These are phyloP conservation scores for Dendrobium nobile DNA, from an alignment of 106 monocot species.

Conservation along the genomic window DNA sequence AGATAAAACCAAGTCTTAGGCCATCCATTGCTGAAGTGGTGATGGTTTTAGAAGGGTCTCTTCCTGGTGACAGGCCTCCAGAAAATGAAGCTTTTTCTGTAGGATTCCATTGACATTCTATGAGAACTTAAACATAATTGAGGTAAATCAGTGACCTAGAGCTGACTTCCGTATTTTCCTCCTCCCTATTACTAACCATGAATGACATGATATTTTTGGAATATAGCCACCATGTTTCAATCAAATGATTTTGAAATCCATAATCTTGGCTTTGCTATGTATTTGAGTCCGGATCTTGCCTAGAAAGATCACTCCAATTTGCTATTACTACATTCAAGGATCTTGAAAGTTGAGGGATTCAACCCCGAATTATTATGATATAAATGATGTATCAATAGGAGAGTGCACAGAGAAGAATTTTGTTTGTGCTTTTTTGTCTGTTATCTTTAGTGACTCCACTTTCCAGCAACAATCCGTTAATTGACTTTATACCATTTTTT, in stretches of 20 bases:
- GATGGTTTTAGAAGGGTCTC: slow-evolving; percentile 35
- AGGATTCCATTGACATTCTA: not conserved
- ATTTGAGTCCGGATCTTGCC: not conserved
- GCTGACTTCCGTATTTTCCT: slow-evolving; percentile 7
- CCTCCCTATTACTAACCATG: slow-evolving; percentile 4
- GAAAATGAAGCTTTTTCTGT: slow-evolving; percentile 8
- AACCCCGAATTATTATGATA: slow-evolving; percentile 10
- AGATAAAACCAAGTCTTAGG: slow-evolving; percentile 17
- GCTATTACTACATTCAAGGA: not conserved
- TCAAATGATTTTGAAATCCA: slow-evolving; percentile 8
- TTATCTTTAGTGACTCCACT: not conserved
- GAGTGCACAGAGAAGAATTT: not conserved
- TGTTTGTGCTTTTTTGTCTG: not conserved
- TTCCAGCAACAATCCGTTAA: not conserved
- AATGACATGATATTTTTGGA: slow-evolving; percentile 10
- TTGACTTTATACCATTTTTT: too few species aligned
- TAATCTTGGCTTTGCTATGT: not conserved
- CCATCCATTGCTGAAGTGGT: slow-evolving; percentile 36
- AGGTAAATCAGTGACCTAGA: slow-evolving; percentile 9
- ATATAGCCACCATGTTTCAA: not conserved
- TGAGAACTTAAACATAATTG: not conserved
- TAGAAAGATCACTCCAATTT: slow-evolving; percentile 3
- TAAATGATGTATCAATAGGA: not conserved
- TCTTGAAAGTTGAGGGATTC: slow-evolving; percentile 13
- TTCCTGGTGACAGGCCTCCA: slow-evolving; percentile 43